Percentiles rank a stretch among this genome's conserved stretches.
Conservation (phyloP, 2,329 filamentous ascomycete species). For the Amauroascus niger region DNA sequence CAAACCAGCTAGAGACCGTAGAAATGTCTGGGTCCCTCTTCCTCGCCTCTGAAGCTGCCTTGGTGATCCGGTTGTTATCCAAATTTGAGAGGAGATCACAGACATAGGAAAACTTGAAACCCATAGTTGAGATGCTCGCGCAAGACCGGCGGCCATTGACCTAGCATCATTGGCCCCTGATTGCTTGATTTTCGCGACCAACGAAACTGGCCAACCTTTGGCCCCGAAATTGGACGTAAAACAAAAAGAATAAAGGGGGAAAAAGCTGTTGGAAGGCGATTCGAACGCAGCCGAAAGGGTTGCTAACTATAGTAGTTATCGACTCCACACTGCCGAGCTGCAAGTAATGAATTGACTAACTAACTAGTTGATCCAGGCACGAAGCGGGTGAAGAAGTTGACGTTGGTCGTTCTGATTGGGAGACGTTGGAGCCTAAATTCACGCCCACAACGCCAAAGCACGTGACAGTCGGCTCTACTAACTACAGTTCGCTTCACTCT, state of each 20-base stretch:
- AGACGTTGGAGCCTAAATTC: not conserved
- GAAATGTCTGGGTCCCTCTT: conserved; percentile 31
- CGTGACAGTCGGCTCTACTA: too few relatives aligned
- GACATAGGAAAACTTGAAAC: conserved; percentile 54
- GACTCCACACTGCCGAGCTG: not conserved
- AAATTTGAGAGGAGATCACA: conserved; percentile 65
- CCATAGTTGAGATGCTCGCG: conserved; percentile 24
- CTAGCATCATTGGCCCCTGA: not conserved
- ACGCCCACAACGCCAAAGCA: conserved; percentile 5
- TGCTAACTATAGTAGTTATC: not conserved
- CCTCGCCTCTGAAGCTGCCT: conserved; percentile 25
- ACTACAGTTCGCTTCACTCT: too few relatives aligned
- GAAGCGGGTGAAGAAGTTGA: not conserved
- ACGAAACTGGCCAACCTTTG: too few relatives aligned
- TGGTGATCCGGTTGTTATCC: conserved; percentile 41
- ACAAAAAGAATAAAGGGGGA: too few relatives aligned
- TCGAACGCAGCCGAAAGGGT: not conserved
- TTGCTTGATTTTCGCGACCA: not conserved
- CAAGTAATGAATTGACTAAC: not conserved
- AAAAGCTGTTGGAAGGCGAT: too few relatives aligned
- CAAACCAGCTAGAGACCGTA: conserved; percentile 60
- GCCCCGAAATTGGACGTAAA: too few relatives aligned
- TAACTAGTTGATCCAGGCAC: too few relatives aligned
- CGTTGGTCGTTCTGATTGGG: not conserved
- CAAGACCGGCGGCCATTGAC: not conserved